A percentile compares a stretch with the other conserved stretches of the same genome.
Evolutionary conservation across 768 basidiomycete genomes (phyloP).

Genomic region (Boletus vermiculosoides): DNA sequence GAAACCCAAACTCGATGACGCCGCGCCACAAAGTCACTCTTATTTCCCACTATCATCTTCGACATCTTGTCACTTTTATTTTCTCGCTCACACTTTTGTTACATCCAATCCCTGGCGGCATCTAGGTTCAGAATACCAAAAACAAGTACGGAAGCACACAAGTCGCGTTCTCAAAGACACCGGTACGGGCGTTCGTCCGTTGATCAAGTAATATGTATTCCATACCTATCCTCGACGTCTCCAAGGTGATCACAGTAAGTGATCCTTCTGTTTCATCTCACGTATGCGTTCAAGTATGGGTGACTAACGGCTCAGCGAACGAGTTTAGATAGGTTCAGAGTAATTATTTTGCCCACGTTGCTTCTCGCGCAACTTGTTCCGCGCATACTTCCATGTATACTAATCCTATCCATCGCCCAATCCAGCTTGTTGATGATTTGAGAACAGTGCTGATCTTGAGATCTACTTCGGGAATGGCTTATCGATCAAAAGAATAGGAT

Average conservation of each 20-base stretch:
- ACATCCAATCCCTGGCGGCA: neutral
- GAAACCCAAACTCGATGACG: constrained; percentile 32
- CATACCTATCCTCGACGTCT: constrained; percentile 32
- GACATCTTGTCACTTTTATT: neutral
- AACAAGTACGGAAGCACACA: too few relatives aligned
- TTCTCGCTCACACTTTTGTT: neutral
- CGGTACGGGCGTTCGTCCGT: too few relatives aligned
- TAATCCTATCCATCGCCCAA: neutral
- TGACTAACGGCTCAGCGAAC: constrained; percentile 16
- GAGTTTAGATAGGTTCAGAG: constrained; percentile 2
- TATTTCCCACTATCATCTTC: neutral
- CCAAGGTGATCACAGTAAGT: constrained; percentile 15
- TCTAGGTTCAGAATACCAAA: constrained; percentile 30
- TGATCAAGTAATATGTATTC: neutral
- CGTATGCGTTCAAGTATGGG: neutral
- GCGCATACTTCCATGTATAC: constrained; percentile 12
- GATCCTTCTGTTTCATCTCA: neutral
- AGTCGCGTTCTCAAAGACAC: too few relatives aligned
- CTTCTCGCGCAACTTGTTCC: neutral
- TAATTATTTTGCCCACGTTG: neutral
- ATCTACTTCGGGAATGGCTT: neutral
- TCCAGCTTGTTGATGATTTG: neutral
- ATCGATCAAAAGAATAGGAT: too few relatives aligned
- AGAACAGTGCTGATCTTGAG: neutral
- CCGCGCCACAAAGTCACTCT: constrained; percentile 33